Percentiles rank a stretch among this genome's conserved stretches.
phyloP scores from a whole-genome alignment of 495 filamentous ascomycete species.

The Penicillium manginii region DNA sequence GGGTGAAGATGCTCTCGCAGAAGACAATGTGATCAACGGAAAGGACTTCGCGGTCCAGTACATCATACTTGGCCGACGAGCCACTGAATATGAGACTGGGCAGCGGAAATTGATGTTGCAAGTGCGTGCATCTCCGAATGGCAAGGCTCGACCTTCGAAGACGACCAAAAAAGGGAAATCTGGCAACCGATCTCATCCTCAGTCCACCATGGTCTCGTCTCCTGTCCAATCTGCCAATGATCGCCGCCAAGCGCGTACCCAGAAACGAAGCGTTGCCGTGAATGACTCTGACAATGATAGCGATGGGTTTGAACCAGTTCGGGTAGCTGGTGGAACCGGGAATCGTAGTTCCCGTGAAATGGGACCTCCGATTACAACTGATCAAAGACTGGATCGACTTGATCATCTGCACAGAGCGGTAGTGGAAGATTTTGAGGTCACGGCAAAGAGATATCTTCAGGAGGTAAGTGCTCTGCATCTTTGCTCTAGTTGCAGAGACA shows the following conservation, averaged over 20 bases:
- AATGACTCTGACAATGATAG: slow-evolving; percentile 56
- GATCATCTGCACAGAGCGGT: slow-evolving; percentile 64
- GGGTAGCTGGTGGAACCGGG: slow-evolving; percentile 41
- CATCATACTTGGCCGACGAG: slow-evolving; percentile 58
- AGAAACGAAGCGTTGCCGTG: slow-evolving; percentile 27
- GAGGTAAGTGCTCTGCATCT: slow-evolving; percentile 40
- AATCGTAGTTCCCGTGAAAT: slow-evolving; percentile 44
- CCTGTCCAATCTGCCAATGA: slow-evolving; percentile 64
- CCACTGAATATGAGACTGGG: slow-evolving; percentile 53
- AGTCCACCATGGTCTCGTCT: slow-evolving; percentile 86
- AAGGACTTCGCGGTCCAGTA: slow-evolving; percentile 65
- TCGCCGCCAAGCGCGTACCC: slow-evolving; percentile 43
- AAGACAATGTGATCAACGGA: slow-evolving; percentile 61
- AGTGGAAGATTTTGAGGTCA: slow-evolving; percentile 64
- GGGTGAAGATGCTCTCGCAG: slow-evolving; percentile 62
- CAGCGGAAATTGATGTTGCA: slow-evolving; percentile 59
- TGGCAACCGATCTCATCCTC: slow-evolving; percentile 42
- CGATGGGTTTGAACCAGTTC: slow-evolving; percentile 67
- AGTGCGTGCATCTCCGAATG: slow-evolving; percentile 57
- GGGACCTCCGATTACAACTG: slow-evolving; percentile 73
- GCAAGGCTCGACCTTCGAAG: slow-evolving; percentile 39
- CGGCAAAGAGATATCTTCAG: slow-evolving; percentile 67
- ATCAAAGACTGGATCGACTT: slow-evolving; percentile 64
- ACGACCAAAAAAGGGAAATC: slow-evolving; percentile 23
- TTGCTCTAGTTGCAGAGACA: neutral